Evolutionary conservation across 768 basidiomycete genomes (phyloP), one percentile per base, ranked within the genome.

Genomic region (Chiua virens): DNA sequence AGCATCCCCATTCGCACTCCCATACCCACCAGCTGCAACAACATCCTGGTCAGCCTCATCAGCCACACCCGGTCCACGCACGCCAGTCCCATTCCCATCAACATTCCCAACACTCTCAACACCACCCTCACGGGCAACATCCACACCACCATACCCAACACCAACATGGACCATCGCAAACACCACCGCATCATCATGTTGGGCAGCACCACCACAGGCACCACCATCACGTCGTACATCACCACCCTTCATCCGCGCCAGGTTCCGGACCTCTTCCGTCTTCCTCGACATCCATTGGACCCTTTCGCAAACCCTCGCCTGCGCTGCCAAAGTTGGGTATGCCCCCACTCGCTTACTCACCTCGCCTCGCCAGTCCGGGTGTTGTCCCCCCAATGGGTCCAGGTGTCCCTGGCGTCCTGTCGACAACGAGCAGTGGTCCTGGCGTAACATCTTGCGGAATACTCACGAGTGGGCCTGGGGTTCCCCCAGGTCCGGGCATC

Each of bases 191-290:
- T 34, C 70, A 73, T 52, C 73, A 75, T 49, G 67, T 73, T 32
- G 56, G 70, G n/a, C 79, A 79, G 45, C 81, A 84, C 50, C 79
- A 81, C 50, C 73, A 62, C 25, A 61, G 61, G 40, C 61, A 62
- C 13, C 74, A 75, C 47, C 71, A 73, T 51, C 73, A 75, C 40
- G 66, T 75, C 43, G 48, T 75, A 22, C 79, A 81, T 45, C 77
- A 83, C 45, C 79, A 81, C 45, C 81, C 82, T 56, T 70, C 75
- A 9, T 51, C 51, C 23, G 59, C 28, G 6, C 36, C 72, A 71
- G 18, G 67, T 67, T 54, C 67, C 22, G 56, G 66, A 5, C 49
- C 57, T 15, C 50, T 45, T 28, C 40, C 60, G 5, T 32, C 60
- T 18, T 50, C 57, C n/a, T 62, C 60, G 17, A 47, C 49, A 23